phyloP scores from a whole-genome alignment of 176 grass and related monocot genomes.

The Coix lacrymajobi region DNA sequence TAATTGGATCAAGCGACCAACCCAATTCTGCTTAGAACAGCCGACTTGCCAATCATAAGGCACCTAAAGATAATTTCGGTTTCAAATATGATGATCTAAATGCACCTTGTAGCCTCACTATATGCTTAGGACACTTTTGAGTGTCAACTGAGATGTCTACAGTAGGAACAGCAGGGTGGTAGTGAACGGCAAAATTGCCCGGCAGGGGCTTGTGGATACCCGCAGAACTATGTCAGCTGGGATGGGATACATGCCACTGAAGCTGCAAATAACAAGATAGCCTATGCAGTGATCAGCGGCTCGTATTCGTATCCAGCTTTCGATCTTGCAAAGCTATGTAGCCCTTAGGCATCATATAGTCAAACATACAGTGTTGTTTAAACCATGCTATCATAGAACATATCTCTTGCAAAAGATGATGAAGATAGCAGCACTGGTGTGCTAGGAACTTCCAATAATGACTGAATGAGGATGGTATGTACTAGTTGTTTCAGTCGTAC shows the following conservation, averaged over 20 bases:
- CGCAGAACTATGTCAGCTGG: slow-evolving; percentile 68
- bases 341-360: slow-evolving; percentile 5
- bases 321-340: slow-evolving; percentile 35
- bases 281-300: slow-evolving; percentile 34
- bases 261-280: slow-evolving; percentile 50
- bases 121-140: too few relatives aligned
- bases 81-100: too few relatives aligned
- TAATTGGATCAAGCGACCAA: too few relatives aligned
- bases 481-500: neutral
- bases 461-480: neutral
- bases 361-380: neutral
- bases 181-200: slow-evolving; percentile 29
- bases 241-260: slow-evolving; percentile 80
- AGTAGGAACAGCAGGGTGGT: slow-evolving; percentile 61
- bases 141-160: slow-evolving; percentile 19
- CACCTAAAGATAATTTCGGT: too few relatives aligned
- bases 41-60: too few relatives aligned
- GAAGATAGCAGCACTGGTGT: neutral
- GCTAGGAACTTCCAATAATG: neutral
- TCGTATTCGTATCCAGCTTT: slow-evolving; percentile 41
- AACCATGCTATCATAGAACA: neutral
- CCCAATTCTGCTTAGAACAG: too few relatives aligned
- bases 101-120: too few relatives aligned
- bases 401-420: neutral
- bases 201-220: slow-evolving; percentile 44